A percentile compares a stretch with the other conserved stretches of the same genome.
Evolutionary conservation across 805 yeast species (phyloP).

Genomic region (Tetrapisispora pingtungensis): DNA sequence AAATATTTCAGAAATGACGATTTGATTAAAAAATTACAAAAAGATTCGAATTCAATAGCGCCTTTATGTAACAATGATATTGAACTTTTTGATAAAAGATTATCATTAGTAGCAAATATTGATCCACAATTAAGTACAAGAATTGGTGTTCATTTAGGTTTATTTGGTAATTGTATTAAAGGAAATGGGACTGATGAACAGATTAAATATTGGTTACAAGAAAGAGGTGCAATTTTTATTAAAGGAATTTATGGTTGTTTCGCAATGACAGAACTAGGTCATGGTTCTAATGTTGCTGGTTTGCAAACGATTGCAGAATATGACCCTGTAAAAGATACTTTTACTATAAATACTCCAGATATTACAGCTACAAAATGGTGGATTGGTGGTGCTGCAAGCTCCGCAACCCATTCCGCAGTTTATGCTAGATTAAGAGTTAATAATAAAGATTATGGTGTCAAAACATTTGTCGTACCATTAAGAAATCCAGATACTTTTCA

Average conservation of each 20-base stretch:
- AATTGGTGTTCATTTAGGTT: slow-evolving; percentile 78
- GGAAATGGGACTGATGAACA: slow-evolving; percentile 87
- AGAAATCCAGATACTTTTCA: slow-evolving; percentile 60
- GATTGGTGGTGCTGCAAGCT: slow-evolving; percentile 97
- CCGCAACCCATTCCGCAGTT: slow-evolving; percentile 78
- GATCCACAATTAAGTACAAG: slow-evolving; percentile 81
- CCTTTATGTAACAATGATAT: slow-evolving; percentile 20
- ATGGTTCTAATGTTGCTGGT: slow-evolving; percentile 90
- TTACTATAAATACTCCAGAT: slow-evolving; percentile 77
- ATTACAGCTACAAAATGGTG: slow-evolving; percentile 95
- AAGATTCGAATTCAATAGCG: slow-evolving; percentile 7
- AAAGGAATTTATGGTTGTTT: slow-evolving; percentile 76
- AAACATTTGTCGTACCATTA: slow-evolving; percentile 83
- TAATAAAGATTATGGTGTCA: slow-evolving; percentile 85
- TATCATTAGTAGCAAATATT: slow-evolving; percentile 48
- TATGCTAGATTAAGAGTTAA: slow-evolving; percentile 76
- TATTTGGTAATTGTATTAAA: slow-evolving; percentile 68
- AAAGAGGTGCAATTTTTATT: slow-evolving; percentile 50
- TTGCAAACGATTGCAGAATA: slow-evolving; percentile 87
- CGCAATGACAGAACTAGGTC: slow-evolving; percentile 88
- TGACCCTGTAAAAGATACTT: slow-evolving; percentile 53
- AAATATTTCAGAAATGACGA: slow-evolving; percentile 17
- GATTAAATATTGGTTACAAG: slow-evolving; percentile 70
- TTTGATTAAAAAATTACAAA: slow-evolving; percentile 20
- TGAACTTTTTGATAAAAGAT: slow-evolving; percentile 43